These are phyloP conservation scores for Aspergillus intermedius DNA, from an alignment of 2,329 filamentous ascomycete genomes.

Conservation along the genomic window DNA sequence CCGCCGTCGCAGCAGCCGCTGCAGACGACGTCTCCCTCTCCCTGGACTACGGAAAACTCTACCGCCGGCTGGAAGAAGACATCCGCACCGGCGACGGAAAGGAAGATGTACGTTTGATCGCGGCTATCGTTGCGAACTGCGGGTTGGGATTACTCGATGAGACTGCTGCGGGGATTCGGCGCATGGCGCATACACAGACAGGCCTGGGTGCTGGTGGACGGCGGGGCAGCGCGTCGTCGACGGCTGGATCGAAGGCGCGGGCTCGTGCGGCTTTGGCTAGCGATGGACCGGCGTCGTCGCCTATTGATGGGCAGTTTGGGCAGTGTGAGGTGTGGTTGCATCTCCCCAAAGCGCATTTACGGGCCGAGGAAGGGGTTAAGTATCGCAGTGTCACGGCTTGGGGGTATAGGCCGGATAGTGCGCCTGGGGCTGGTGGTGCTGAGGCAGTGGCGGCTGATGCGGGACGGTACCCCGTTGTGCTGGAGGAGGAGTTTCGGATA, in stretches of 20 bases:
- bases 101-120: slow-evolving; percentile 30
- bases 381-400: slow-evolving; percentile 31
- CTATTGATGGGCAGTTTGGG: slow-evolving; percentile 25
- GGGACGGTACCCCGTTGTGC: slow-evolving; percentile 19
- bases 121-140: slow-evolving; percentile 28
- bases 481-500: slow-evolving; percentile 36
- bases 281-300: slow-evolving; percentile 1
- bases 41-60: slow-evolving; percentile 44
- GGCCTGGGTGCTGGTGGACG: slow-evolving; percentile 12
- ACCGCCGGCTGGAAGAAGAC: slow-evolving; percentile 34
- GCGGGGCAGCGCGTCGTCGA: slow-evolving; percentile 12
- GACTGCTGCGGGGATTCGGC: slow-evolving; percentile 28
- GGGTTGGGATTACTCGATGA: slow-evolving; percentile 30
- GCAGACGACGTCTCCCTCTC: slow-evolving; percentile 41
- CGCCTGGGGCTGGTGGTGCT: slow-evolving; percentile 6
- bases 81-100: slow-evolving; percentile 20
- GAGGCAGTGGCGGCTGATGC: slow-evolving; percentile 16
- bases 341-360: slow-evolving; percentile 41
- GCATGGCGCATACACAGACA: slow-evolving; percentile 26
- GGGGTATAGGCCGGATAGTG: slow-evolving; percentile 24
- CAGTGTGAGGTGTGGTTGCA: slow-evolving; percentile 34
- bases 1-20: slow-evolving; percentile 34
- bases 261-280: slow-evolving; percentile 4
- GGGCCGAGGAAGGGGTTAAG: slow-evolving; percentile 37
- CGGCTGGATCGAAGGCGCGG: slow-evolving; percentile 9